Evolutionary conservation across 805 yeast genomes (phyloP).

Genomic region (Wickerhamomyces mucosus): DNA sequence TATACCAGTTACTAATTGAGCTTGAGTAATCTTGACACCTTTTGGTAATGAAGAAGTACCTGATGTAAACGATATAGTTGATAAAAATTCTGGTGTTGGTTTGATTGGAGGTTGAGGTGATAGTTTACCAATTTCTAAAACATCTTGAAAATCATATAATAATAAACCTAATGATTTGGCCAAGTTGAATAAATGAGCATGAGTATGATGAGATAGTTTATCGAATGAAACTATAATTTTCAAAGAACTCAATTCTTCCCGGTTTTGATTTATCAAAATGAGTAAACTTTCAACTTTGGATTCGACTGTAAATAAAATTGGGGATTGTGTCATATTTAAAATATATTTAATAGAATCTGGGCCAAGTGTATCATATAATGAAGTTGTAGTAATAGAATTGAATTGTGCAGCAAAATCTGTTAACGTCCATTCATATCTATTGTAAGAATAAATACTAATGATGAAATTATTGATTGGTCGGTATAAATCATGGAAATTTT

Average conservation of each 20-base stretch:
- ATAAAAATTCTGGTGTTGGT: conserved; percentile 31
- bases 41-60: conserved; percentile 60
- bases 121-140: conserved; percentile 28
- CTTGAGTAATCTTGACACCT: conserved; percentile 47
- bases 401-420: conserved; percentile 45
- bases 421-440: conserved; percentile 60
- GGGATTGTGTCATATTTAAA: conserved; percentile 49
- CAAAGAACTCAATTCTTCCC: conserved; percentile 22
- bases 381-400: conserved; percentile 32
- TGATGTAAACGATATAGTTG: conserved; percentile 49
- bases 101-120: conserved; percentile 23
- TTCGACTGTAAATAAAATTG: conserved; percentile 42
- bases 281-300: conserved; percentile 34
- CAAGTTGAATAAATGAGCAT: too few species aligned
- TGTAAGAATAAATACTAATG: conserved; percentile 45
- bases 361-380: conserved; percentile 49
- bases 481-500: too few species aligned
- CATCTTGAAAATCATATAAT: conserved; percentile 29
- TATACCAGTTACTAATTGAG: conserved; percentile 3
- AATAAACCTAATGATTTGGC: conserved; percentile 18
- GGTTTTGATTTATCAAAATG: conserved; percentile 17
- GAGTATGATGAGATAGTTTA: too few species aligned
- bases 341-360: conserved; percentile 54
- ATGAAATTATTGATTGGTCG: too few species aligned
- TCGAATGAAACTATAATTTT: conserved; percentile 41